phyloP scores from a whole-genome alignment of 306 rosid genomes.

The Sindora glabra region DNA sequence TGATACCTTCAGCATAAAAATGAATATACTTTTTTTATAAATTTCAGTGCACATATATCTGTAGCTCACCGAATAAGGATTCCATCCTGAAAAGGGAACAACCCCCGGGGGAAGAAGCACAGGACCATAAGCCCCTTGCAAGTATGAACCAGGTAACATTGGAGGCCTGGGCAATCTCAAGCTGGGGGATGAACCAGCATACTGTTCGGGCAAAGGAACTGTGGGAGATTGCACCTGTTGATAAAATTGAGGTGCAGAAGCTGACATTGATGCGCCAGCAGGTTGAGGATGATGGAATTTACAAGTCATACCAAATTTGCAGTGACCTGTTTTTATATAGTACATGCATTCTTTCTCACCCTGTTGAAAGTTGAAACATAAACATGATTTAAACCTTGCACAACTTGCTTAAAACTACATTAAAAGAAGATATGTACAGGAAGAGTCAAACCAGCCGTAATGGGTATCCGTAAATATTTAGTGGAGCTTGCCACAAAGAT shows the following conservation, averaged over 20 bases:
- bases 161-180: constrained; percentile 86
- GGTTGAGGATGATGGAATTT: constrained; percentile 92
- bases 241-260: constrained; percentile 89
- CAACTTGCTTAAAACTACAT: background rate
- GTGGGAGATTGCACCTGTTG: constrained; percentile 86
- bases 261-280: constrained; percentile 56
- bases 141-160: constrained; percentile 62
- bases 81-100: constrained; percentile 76
- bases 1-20: too few relatives aligned
- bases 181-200: constrained; percentile 57
- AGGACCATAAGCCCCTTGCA: constrained; percentile 84
- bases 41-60: background rate
- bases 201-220: constrained; percentile 63
- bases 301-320: constrained; percentile 92
- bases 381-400: constrained; percentile 6
- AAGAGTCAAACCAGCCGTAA: constrained; percentile 57
- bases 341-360: constrained; percentile 94
- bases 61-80: constrained; percentile 66
- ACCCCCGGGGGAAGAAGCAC: constrained; percentile 71
- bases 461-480: constrained; percentile 73
- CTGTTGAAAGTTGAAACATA: constrained; percentile 41
- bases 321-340: constrained; percentile 95
- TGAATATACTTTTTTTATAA: too few relatives aligned
- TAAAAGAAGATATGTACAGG: background rate
- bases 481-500: constrained; percentile 67